Evolutionary conservation across 805 yeast genomes (phyloP), one percentile per base, ranked within the genome.

Genomic region (Yarrowia alimentaria): DNA sequence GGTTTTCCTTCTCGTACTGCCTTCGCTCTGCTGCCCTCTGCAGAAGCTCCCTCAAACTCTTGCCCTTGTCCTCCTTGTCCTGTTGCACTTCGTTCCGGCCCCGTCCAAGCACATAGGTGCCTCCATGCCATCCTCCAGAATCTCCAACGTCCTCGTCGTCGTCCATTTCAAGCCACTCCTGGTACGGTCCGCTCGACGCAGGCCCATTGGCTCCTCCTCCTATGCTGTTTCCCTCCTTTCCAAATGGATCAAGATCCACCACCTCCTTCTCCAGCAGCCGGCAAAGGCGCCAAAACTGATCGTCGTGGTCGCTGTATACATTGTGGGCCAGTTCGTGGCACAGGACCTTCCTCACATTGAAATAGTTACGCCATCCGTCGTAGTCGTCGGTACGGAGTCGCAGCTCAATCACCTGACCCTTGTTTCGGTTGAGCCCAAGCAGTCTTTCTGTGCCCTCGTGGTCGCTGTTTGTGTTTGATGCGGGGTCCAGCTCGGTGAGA

Each of bases 261-360:
- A 64, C 67, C 49, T 68, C 68, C 32, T 56, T 53, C 56, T 69
- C 71, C 25, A 69, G 61, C 28, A 34, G 54, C 37, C 56, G 55
- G 51, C 65, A 62, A 6, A 68, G 57, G 9, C 56, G 58, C 70
- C 70, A 66, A 51, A 68, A 68, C 45, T 61, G 53, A 13, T 59
- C 54, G 50, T 64, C 63, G 52, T 68, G 73, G 8, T 65, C 70
- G 6, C 60, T 52, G 40, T 63, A 59, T 7, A 60, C 65, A 51
- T 68, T 68, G 51, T 68, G 73, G 11, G 73, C 61, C 17, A 68
- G 60, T 50, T 68, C 73, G 50, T 68, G 73, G 52, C 71, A 65
- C 21, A 68, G 57, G 8, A 66, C 68, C 42, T 58, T 61, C 30
- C 64, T 51, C 17, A 69, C 58, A 32, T 63, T 64, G 35, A 56